These are phyloP conservation scores for Komagataella phaffii DNA, from an alignment of 805 yeast species.

Conservation along the genomic window DNA sequence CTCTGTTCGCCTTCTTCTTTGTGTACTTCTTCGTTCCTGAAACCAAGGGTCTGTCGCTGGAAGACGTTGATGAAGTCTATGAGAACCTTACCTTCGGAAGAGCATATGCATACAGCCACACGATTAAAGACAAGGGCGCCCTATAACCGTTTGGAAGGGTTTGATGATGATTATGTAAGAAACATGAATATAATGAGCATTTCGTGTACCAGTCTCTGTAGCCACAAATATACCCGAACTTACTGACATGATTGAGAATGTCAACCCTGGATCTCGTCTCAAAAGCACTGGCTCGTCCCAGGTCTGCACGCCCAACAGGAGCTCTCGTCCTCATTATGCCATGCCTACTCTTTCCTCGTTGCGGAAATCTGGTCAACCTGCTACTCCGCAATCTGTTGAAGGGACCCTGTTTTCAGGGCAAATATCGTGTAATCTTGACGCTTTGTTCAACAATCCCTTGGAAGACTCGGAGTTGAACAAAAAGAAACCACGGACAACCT, in stretches of 20 bases:
- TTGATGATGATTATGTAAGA: background rate
- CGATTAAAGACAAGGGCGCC: background rate
- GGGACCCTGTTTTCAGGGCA: background rate
- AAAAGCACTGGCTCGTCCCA: background rate
- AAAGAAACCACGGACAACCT: background rate
- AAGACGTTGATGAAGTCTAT: slow-evolving; percentile 53
- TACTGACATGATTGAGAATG: background rate
- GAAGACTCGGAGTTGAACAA: background rate
- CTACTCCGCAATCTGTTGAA: background rate
- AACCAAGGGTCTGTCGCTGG: slow-evolving; percentile 55
- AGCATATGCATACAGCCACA: background rate
- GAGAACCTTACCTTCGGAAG: background rate
- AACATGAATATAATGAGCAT: background rate
- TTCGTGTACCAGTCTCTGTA: background rate
- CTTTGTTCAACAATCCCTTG: background rate
- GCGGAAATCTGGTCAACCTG: background rate
- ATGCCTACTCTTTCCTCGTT: background rate
- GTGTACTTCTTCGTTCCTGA: slow-evolving; percentile 46
- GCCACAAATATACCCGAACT: background rate
- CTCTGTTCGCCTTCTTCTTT: slow-evolving; percentile 39
- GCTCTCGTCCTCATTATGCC: background rate
- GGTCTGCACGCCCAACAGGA: background rate
- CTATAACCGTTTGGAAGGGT: background rate
- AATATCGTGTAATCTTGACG: background rate
- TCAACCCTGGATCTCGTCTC: background rate